phyloP scores from a whole-genome alignment of 2,329 filamentous ascomycete genomes.

The Claviceps capensis region DNA sequence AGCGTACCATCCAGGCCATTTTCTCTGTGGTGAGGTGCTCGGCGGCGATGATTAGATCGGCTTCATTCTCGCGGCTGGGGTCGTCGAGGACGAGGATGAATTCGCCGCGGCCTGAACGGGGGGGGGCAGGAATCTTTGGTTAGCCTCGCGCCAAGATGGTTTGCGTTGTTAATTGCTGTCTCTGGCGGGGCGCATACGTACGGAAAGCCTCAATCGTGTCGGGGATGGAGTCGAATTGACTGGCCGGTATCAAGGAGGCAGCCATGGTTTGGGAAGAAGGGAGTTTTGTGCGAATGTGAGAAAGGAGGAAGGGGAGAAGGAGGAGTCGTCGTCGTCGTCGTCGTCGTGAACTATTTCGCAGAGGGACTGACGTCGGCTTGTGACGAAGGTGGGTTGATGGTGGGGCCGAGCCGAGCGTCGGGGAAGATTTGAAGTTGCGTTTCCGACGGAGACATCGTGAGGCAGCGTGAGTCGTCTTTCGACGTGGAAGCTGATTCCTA shows the following conservation, averaged over 20 bases:
- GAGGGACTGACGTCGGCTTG: neutral
- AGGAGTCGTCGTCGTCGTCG: neutral
- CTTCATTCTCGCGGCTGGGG: constrained; percentile 89
- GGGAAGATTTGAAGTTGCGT: no score
- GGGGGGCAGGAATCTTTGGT: neutral
- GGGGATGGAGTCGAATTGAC: constrained; percentile 51
- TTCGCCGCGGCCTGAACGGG: constrained; percentile 53
- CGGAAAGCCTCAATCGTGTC: constrained; percentile 51
- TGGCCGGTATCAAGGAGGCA: constrained; percentile 32
- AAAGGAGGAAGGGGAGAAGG: neutral
- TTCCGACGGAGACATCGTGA: no score
- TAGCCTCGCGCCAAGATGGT: neutral
- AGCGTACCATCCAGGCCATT: constrained; percentile 91
- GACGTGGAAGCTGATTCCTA: no score
- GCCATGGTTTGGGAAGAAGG: constrained; percentile 26
- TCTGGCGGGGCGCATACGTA: constrained; percentile 23
- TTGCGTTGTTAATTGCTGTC: no score
- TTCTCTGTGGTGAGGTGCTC: constrained; percentile 72
- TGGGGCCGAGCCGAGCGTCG: no score
- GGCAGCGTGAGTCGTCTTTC: no score
- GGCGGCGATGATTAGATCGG: constrained; percentile 91
- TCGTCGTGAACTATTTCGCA: neutral
- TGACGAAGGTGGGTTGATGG: neutral
- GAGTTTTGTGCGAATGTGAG: neutral
- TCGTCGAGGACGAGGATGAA: constrained; percentile 96